phyloP scores from a whole-genome alignment of 2,329 filamentous ascomycete species.

The Neonectria sp. region DNA sequence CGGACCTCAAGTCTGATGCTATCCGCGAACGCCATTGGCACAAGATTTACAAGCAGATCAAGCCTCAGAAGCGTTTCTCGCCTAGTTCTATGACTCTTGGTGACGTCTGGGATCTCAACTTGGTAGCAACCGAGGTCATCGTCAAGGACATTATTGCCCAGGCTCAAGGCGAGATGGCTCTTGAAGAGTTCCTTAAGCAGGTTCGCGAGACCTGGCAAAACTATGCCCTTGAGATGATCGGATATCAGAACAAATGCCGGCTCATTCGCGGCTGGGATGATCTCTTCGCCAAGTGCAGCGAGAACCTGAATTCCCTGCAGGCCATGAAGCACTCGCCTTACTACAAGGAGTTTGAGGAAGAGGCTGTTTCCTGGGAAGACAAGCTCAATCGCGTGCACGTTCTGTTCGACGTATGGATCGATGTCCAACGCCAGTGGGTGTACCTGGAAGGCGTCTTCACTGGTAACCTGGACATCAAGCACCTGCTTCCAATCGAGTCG shows the following conservation, averaged over 20 bases:
- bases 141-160: conserved; percentile 96
- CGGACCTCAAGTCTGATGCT: conserved; percentile 95
- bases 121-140: conserved; percentile 87
- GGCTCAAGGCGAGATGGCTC: conserved; percentile 96
- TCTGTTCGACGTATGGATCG: conserved; percentile 99
- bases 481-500: conserved; percentile 95
- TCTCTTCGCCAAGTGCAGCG: conserved; percentile 97
- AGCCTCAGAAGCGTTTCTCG: conserved; percentile 93
- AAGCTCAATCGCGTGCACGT: conserved; percentile 98
- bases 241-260: conserved; percentile 98
- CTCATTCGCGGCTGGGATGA: conserved; percentile 99
- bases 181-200: conserved; percentile 97
- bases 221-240: conserved; percentile 93
- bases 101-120: conserved; percentile 97
- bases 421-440: conserved; percentile 99
- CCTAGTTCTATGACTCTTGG: conserved; percentile 96
- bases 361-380: conserved; percentile 97
- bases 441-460: conserved; percentile 99
- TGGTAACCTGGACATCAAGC: conserved; percentile 98
- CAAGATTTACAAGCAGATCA: conserved; percentile 97
- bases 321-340: conserved; percentile 99
- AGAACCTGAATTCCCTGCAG: conserved; percentile 96
- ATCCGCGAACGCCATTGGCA: conserved; percentile 97
- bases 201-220: conserved; percentile 98
- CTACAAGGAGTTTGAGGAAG: conserved; percentile 99